Evolutionary conservation across 2,329 filamentous ascomycete species (phyloP).

Genomic region (Colletotrichum tofieldiae): DNA sequence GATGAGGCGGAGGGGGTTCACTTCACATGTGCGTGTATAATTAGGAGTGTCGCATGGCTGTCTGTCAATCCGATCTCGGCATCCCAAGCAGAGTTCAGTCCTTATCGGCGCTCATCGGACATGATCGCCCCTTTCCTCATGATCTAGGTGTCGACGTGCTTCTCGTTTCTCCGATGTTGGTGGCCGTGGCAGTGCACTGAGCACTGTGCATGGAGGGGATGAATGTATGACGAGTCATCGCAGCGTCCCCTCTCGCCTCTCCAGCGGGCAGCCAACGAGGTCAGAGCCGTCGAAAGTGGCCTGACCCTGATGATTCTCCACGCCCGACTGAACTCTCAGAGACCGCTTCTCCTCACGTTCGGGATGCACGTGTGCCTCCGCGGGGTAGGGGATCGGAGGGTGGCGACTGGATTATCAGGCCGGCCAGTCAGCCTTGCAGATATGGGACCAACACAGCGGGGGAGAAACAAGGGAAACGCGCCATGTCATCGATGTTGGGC

Average conservation of each 20-base stretch:
- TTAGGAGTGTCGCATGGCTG: conserved; percentile 3
- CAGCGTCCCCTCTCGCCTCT: background rate
- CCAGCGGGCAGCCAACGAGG: background rate
- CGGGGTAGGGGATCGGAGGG: background rate
- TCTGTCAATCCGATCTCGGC: conserved; percentile 13
- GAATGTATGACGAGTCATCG: conserved; percentile 12
- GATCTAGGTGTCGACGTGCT: background rate
- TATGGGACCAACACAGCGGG: background rate
- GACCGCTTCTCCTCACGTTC: conserved; percentile 7
- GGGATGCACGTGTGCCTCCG: conserved; percentile 17
- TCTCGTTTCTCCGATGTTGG: background rate
- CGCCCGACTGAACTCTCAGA: conserved; percentile 16
- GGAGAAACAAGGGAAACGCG: too few species aligned
- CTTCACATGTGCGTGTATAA: conserved; percentile 7
- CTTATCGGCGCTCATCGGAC: background rate
- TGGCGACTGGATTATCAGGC: background rate
- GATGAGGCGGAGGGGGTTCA: background rate
- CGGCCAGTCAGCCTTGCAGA: conserved; percentile 2
- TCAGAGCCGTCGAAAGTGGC: conserved; percentile 15
- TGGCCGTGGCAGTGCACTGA: conserved; percentile 3
- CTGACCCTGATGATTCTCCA: conserved; percentile 6
- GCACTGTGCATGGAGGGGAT: background rate
- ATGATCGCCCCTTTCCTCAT: background rate
- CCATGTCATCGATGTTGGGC: background rate
- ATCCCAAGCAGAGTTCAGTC: background rate